These are phyloP conservation scores for Anaeromyces robustus DNA, from an alignment of 192 early-diverging fungal genomes.

Conservation along the genomic window DNA sequence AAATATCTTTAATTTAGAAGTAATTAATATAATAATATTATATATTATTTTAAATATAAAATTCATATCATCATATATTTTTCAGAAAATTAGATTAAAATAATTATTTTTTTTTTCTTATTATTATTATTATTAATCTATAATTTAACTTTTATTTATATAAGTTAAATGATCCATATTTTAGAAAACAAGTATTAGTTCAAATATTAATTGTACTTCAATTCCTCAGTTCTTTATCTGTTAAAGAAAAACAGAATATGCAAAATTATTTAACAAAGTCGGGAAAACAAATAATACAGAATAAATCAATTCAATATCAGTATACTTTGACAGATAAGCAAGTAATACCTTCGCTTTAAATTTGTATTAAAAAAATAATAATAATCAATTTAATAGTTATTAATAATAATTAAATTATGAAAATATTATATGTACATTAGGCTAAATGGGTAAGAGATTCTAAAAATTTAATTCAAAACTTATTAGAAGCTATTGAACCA, in stretches of 20 bases:
- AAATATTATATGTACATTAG: too few species aligned
- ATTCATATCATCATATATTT: constrained; percentile 1
- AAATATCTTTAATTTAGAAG: constrained; percentile 58
- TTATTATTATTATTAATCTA: too few species aligned
- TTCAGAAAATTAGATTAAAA: too few species aligned
- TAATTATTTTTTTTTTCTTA: too few species aligned
- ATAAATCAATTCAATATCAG: background rate
- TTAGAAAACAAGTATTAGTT: constrained; percentile 71
- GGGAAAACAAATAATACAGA: background rate
- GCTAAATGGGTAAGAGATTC: background rate
- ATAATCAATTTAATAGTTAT: too few species aligned
- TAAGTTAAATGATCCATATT: constrained; percentile 62
- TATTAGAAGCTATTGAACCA: background rate
- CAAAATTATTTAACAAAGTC: background rate
- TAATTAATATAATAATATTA: constrained; percentile 6
- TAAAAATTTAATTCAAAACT: background rate
- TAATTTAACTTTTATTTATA: background rate
- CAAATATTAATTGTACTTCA: constrained; percentile 78
- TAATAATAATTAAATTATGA: too few species aligned
- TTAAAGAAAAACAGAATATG: background rate
- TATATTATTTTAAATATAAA: background rate
- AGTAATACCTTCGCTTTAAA: background rate
- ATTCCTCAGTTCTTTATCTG: constrained; percentile 24
- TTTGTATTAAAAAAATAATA: too few species aligned
- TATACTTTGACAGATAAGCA: background rate